A percentile compares a stretch with the other conserved stretches of the same genome.
phyloP scores from a whole-genome alignment of 495 filamentous ascomycete genomes.

The Penicillium malachiteum region DNA sequence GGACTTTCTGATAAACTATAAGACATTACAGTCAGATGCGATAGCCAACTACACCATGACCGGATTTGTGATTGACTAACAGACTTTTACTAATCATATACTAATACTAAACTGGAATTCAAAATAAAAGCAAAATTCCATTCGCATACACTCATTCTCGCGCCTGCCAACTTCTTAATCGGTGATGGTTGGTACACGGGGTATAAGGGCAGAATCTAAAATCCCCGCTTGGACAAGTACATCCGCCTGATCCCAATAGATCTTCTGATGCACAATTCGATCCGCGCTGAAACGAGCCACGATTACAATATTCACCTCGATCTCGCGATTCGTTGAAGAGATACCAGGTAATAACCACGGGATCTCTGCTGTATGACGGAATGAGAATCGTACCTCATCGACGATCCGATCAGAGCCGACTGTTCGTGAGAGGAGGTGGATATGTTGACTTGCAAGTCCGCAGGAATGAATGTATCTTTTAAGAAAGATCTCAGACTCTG shows the following conservation, averaged over 20 bases:
- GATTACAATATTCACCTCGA: conserved; percentile 67
- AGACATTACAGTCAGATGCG: too few relatives aligned
- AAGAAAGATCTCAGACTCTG: conserved; percentile 62
- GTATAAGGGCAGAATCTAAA: conserved; percentile 58
- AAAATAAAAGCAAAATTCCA: too few relatives aligned
- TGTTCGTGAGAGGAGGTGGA: conserved; percentile 72
- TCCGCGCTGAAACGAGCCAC: conserved; percentile 73
- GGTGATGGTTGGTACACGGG: conserved; percentile 5
- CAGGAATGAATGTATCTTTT: conserved; percentile 63
- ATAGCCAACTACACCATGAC: too few relatives aligned
- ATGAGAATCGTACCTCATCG: conserved; percentile 57
- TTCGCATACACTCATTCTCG: too few relatives aligned
- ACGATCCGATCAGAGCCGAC: conserved; percentile 57
- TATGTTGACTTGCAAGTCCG: conserved; percentile 61
- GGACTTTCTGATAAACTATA: too few relatives aligned
- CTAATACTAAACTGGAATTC: too few relatives aligned
- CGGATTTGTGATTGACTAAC: too few relatives aligned
- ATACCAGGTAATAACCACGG: conserved; percentile 79
- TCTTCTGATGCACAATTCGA: conserved; percentile 70
- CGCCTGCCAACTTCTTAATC: too few relatives aligned
- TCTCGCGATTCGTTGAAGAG: conserved; percentile 62
- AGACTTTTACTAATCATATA: too few relatives aligned
- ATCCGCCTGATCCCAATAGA: conserved; percentile 84
- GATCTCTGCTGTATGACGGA: conserved; percentile 68
- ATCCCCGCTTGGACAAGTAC: conserved; percentile 75